Base-by-base conservation (phyloP, 805 yeast genomes). In the Starmerella kuoi region DNA sequence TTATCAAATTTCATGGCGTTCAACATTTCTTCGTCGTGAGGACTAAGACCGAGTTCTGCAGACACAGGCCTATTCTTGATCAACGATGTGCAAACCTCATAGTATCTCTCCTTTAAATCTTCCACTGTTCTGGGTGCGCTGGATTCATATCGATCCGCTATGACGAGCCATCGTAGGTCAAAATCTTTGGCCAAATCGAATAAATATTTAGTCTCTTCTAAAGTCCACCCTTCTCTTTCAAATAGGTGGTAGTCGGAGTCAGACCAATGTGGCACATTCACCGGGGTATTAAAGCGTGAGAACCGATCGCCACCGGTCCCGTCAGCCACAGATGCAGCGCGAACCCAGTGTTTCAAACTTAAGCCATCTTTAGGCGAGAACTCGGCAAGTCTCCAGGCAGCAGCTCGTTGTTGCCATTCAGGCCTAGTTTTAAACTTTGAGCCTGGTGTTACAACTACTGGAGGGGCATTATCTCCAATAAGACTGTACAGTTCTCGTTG, bases 381-480 rank as follows among this genome's bases (percentile, higher is more conserved):
- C 4, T 67, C 63, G 17, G 71, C 70, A 61, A 74, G 67, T 1
- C 74, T 70, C 99, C 99, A 91, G 1, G 95, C 86, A 0, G 91
- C 71, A 0, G 84, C 79, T 47, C 76, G 79, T 17, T 72, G 68
- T 33, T 64, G 64, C 52, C 74, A 67, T 44, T 74, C 74, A 40
- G 83, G 67, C 51, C 75, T 71, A 45, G 77, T 83, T 49, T 78
- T 79, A 55, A 77, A 77, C 48, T 74, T 69, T 40, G 59, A 63
- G 40, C 65, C 66, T 3, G 49, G 50, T 39, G 68, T 67, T n/a
- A 71, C 72, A n/a, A 70, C 71, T 6, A 72, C 73, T 0, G 97
- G 87, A 1, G 98, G 95, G 2, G 94, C 76, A 59, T 85, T 85
- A 31, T 91, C 87, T 4, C 99, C 98, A 31, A 91, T 66, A 40